These are phyloP conservation scores for Chlamydomonas asymmetrica DNA, from an alignment of 139 green algal genomes.

Conservation along the genomic window DNA sequence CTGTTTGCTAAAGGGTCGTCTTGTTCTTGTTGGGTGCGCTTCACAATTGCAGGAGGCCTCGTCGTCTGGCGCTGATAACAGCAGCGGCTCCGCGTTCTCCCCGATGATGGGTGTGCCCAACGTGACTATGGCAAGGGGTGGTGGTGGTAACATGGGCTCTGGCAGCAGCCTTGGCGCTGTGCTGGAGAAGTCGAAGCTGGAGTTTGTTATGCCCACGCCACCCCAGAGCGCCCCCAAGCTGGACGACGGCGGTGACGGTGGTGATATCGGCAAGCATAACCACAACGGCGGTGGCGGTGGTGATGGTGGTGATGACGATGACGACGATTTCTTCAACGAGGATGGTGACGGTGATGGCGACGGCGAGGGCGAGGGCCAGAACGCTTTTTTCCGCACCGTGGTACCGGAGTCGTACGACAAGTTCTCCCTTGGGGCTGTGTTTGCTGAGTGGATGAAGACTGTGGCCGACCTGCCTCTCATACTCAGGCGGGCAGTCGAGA, in stretches of 20 bases:
- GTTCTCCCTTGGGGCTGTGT: slow-evolving; percentile 83
- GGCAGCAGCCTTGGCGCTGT: slow-evolving; percentile 38
- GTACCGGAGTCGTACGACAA: slow-evolving; percentile 90
- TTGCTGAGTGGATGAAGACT: slow-evolving; percentile 83
- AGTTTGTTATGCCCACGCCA: slow-evolving; percentile 63
- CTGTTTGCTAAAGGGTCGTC: background rate
- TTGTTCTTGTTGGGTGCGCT: slow-evolving; percentile 11
- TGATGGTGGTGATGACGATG: slow-evolving; percentile 82
- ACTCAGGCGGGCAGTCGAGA: slow-evolving; percentile 85
- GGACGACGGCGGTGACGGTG: slow-evolving; percentile 81
- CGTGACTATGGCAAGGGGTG: slow-evolving; percentile 34
- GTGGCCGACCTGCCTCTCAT: slow-evolving; percentile 85
- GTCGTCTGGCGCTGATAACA: slow-evolving; percentile 6
- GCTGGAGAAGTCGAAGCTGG: slow-evolving; percentile 42
- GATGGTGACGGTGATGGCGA: slow-evolving; percentile 64
- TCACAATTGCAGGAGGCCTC: background rate
- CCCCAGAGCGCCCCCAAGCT: slow-evolving; percentile 55
- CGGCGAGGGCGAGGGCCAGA: slow-evolving; percentile 45
- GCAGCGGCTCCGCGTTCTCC: background rate
- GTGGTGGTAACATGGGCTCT: slow-evolving; percentile 40
- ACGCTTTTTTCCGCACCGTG: slow-evolving; percentile 75
- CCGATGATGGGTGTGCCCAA: slow-evolving; percentile 34
- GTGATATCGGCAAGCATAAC: slow-evolving; percentile 83
- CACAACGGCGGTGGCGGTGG: slow-evolving; percentile 82
- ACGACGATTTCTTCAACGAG: slow-evolving; percentile 92